Conservation (phyloP, 805 yeast genomes). For the Schizosaccharomyces osmophilus region DNA sequence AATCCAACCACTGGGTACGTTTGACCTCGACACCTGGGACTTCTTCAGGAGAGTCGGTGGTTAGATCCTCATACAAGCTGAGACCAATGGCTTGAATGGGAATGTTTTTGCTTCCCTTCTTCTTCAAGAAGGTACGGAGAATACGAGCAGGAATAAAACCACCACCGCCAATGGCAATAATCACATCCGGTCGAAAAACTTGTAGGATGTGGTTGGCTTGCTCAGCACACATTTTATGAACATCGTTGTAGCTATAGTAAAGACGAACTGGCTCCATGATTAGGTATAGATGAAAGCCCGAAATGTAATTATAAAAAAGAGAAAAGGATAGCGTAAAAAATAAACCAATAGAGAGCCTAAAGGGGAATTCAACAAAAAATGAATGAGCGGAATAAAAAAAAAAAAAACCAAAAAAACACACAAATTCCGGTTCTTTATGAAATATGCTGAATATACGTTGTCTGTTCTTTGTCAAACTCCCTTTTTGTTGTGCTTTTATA, state of each 20-base stretch:
- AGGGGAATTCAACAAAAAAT: too few relatives aligned
- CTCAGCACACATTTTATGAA: conserved; percentile 62
- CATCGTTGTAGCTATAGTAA: conserved; percentile 53
- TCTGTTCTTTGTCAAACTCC: too few relatives aligned
- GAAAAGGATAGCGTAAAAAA: neutral
- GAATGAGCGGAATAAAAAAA: too few relatives aligned
- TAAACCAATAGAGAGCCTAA: neutral
- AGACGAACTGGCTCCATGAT: conserved; percentile 12
- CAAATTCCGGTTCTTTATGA: too few relatives aligned
- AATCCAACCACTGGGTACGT: conserved; percentile 78
- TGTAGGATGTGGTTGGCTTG: conserved; percentile 29
- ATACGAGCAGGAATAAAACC: conserved; percentile 23
- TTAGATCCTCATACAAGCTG: conserved; percentile 32
- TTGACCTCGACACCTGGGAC: conserved; percentile 56
- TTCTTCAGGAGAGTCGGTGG: conserved; percentile 18
- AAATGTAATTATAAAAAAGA: neutral
- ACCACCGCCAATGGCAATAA: conserved; percentile 59
- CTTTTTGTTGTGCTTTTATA: too few relatives aligned
- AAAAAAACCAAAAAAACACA: too few relatives aligned
- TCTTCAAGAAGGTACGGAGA: conserved; percentile 73
- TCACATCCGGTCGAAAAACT: conserved; percentile 57
- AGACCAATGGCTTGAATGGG: conserved; percentile 87
- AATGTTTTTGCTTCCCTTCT: conserved; percentile 65
- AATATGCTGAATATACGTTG: too few relatives aligned
- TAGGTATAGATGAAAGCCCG: neutral